Conservation (phyloP, 2,329 filamentous ascomycete species). For the Paecilomyces sp. region DNA sequence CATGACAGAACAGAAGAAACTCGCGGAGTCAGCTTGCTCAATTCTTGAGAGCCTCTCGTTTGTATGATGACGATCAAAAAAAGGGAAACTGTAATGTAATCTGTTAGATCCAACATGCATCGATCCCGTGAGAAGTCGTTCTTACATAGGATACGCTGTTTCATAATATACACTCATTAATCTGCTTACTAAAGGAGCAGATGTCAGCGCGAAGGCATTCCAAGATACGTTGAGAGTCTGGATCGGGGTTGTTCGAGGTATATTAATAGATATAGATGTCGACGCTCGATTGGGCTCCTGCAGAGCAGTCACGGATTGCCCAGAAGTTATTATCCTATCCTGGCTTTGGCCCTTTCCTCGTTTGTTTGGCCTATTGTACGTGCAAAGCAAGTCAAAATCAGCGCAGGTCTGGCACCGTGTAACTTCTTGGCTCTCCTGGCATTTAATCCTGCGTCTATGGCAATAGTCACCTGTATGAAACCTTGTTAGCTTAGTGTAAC, state of each 20-base stretch:
- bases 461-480: conserved; percentile 39
- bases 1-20: conserved; percentile 46
- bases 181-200: conserved; percentile 31
- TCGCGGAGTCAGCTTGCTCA: conserved; percentile 37
- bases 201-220: conserved; percentile 36
- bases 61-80: conserved; percentile 45
- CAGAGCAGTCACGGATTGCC: conserved; percentile 10
- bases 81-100: conserved; percentile 31
- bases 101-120: neutral
- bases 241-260: too few species aligned
- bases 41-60: conserved; percentile 31
- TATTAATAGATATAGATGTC: too few species aligned
- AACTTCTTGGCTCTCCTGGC: conserved; percentile 26
- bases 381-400: conserved; percentile 45
- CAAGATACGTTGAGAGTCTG: conserved; percentile 18
- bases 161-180: conserved; percentile 47
- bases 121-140: neutral
- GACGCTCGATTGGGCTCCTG: conserved; percentile 6
- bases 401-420: conserved; percentile 44
- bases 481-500: neutral
- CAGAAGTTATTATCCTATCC: conserved; percentile 13
- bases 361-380: conserved; percentile 39
- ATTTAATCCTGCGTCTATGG: conserved; percentile 42
- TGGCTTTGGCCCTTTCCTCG: conserved; percentile 17
- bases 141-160: conserved; percentile 46